Base-by-base conservation (phyloP, 1,284 basidiomycete species). In the Clitocybe nebularis region DNA sequence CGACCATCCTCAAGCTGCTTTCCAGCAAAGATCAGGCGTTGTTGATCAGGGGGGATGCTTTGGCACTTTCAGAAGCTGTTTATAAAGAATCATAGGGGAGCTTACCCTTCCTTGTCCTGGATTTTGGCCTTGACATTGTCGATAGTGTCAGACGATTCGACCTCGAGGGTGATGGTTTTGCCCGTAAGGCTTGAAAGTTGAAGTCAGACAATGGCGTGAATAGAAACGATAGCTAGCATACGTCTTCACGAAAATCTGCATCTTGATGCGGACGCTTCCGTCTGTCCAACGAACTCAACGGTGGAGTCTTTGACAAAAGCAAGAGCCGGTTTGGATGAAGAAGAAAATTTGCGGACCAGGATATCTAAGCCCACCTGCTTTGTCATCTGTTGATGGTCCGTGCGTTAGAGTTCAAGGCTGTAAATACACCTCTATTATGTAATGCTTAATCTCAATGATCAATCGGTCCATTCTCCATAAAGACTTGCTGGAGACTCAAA, bases 121-220 rank as follows among this genome's bases (percentile, higher is more conserved):
- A 94, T 94, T 72, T 94, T 94, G 65, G 88, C 79, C 77, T 94
- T 93, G 73, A 94, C 92, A 79, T 95, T 95, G 78, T 97, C 93
- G 71, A 96, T 94, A 52, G 93, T 94, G 75, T 95, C 92, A 48
- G 88, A 92, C 51, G 91, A 93, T 72, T 95, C 92, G 53, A 95
- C 93, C 79, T 96, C 93, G 64, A 95, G 88, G 60, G 93, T 95
- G 77, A 96, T 95, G 55, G 93, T 96, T 79, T 97, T 98, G 67
- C 95, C 94, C 77, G 94, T 97, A 56, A 98, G 89, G 79, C 89
- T 93, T 59, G 17, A 52, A 38, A 42, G 43, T 41, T 38, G 40
- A 37, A 39, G 40, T 55, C 30, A 56, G 49, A 16, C 41, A 37
- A 10, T 23, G 16, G 3, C 1, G 0, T 11, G 3, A 34, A 13